A percentile compares a stretch with the other conserved stretches of the same genome.
These are phyloP conservation scores for Pythium plurisporium DNA, from an alignment of 352 stramenopile genomes.

Conservation along the genomic window DNA sequence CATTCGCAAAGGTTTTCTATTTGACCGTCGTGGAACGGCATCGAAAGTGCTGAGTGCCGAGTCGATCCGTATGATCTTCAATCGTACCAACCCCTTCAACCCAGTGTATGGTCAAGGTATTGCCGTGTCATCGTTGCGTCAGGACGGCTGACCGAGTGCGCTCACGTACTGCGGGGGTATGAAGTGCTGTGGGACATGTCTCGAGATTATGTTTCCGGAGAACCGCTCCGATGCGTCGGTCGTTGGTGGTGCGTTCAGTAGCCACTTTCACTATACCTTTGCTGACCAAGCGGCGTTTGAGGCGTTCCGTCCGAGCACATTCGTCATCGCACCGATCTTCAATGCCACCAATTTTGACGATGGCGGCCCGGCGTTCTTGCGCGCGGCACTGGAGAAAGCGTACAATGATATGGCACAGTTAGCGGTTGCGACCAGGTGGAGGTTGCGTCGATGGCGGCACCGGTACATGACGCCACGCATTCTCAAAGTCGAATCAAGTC, in stretches of 20 bases:
- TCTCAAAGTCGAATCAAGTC: no score
- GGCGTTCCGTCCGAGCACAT: neutral
- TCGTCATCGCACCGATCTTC: neutral
- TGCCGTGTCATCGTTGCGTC: constrained; percentile 23
- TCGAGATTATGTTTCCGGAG: constrained; percentile 22
- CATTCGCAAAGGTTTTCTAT: constrained; percentile 35
- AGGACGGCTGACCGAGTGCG: constrained; percentile 33
- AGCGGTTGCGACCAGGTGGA: no score
- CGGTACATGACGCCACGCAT: no score
- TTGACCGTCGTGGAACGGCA: constrained; percentile 31
- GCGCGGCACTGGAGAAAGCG: neutral
- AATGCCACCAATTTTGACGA: neutral
- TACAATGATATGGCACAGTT: neutral
- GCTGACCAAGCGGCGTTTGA: neutral
- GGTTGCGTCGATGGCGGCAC: no score
- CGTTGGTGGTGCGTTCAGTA: constrained; percentile 6
- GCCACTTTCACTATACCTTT: constrained; percentile 3
- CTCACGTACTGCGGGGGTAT: constrained; percentile 50
- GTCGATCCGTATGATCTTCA: constrained; percentile 40
- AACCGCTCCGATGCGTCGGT: constrained; percentile 1
- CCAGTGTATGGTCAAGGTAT: constrained; percentile 43
- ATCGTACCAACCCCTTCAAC: constrained; percentile 36
- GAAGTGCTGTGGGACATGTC: constrained; percentile 48
- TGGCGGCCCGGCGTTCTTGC: neutral
- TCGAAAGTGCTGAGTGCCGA: constrained; percentile 38